phyloP scores from a whole-genome alignment of 2,329 filamentous ascomycete species.

The Aspergillus sp. region DNA sequence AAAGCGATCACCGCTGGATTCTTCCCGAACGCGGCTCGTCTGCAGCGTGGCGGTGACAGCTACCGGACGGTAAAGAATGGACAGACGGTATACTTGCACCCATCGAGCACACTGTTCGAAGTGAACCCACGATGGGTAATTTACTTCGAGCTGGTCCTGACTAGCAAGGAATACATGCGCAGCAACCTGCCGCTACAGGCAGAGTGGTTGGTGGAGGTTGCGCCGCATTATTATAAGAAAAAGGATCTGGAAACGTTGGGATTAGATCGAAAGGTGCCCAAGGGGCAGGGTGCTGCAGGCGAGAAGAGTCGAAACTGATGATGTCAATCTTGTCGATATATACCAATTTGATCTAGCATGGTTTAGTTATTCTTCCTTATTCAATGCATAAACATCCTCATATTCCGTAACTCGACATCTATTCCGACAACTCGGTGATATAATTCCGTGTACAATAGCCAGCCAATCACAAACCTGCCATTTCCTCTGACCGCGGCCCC shows the following conservation, averaged over 20 bases:
- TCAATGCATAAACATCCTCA: too few relatives aligned
- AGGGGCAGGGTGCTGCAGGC: slow-evolving; percentile 45
- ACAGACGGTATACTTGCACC: slow-evolving; percentile 86
- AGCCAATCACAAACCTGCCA: too few relatives aligned
- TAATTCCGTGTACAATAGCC: too few relatives aligned
- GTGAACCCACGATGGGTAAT: slow-evolving; percentile 80
- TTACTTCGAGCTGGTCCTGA: slow-evolving; percentile 83
- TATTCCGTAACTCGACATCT: too few relatives aligned
- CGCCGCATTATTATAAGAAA: slow-evolving; percentile 92
- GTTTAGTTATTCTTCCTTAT: too few relatives aligned
- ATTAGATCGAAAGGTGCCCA: slow-evolving; percentile 68
- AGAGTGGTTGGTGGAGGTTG: slow-evolving; percentile 81
- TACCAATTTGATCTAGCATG: neutral
- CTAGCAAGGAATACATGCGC: slow-evolving; percentile 92
- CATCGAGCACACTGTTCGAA: slow-evolving; percentile 74
- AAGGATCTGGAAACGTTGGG: slow-evolving; percentile 80
- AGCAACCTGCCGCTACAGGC: slow-evolving; percentile 79
- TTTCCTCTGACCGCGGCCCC: too few relatives aligned
- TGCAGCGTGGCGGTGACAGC: slow-evolving; percentile 77
- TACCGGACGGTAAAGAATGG: slow-evolving; percentile 92
- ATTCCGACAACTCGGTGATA: too few relatives aligned
- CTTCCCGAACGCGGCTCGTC: slow-evolving; percentile 83
- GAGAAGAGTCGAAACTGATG: slow-evolving; percentile 29
- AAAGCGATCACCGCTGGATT: slow-evolving; percentile 88
- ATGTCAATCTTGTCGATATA: slow-evolving; percentile 7